Evolutionary conservation across 2,329 filamentous ascomycete genomes (phyloP).

Genomic region (Torrubiella hemipterigena): DNA sequence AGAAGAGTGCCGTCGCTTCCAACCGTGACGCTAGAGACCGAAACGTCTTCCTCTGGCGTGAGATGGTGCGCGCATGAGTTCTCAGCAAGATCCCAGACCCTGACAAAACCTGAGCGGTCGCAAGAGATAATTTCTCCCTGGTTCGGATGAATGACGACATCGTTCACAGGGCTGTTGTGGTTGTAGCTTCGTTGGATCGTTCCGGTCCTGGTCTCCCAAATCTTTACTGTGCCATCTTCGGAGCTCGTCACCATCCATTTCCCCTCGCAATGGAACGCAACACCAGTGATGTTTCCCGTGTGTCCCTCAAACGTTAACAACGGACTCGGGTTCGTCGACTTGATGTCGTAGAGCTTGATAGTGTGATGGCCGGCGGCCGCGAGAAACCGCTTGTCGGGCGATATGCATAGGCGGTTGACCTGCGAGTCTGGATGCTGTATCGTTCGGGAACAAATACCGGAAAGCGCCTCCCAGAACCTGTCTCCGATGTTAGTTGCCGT

Average conservation of each 20-base stretch:
- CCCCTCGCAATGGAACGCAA: conserved; percentile 95
- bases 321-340: conserved; percentile 91
- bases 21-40: conserved; percentile 88
- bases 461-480: conserved; percentile 97
- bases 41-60: conserved; percentile 90
- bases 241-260: conserved; percentile 99
- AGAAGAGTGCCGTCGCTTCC: conserved; percentile 88
- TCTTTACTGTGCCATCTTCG: conserved; percentile 93
- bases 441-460: conserved; percentile 92
- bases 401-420: conserved; percentile 96
- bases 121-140: conserved; percentile 97
- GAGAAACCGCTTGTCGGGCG: conserved; percentile 91
- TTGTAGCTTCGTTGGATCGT: conserved; percentile 86
- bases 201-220: conserved; percentile 85
- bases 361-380: conserved; percentile 70
- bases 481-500: conserved; percentile 9
- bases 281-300: conserved; percentile 88
- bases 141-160: conserved; percentile 98
- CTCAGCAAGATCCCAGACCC: conserved; percentile 93
- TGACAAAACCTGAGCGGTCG: conserved; percentile 81
- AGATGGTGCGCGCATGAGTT: conserved; percentile 95
- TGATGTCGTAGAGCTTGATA: conserved; percentile 97
- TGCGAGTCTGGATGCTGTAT: conserved; percentile 98
- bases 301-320: conserved; percentile 92
- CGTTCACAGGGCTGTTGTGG: conserved; percentile 82